Conservation (phyloP, 352 stramenopile genomes). For the Phytophthora foliorum region DNA sequence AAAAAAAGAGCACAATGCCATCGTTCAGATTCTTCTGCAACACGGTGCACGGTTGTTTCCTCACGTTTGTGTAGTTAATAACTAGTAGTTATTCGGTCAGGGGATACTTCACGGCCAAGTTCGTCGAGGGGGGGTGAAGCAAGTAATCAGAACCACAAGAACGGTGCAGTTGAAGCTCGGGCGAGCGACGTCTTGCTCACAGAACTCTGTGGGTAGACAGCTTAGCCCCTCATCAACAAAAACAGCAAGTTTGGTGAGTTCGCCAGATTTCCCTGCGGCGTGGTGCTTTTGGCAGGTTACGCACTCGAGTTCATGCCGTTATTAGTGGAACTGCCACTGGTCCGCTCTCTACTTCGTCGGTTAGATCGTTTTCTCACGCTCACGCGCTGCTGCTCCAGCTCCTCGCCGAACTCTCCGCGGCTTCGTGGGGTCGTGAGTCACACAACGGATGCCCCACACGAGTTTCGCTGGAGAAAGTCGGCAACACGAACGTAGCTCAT, state of each 20-base stretch:
- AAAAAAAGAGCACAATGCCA: neutral
- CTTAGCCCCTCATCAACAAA: neutral
- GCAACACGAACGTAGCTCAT: no score
- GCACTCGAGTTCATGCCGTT: slow-evolving; percentile 30
- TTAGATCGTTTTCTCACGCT: slow-evolving; percentile 10
- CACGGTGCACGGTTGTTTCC: slow-evolving; percentile 27
- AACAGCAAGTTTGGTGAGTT: neutral
- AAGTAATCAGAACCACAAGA: neutral
- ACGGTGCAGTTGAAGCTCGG: neutral
- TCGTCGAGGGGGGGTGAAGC: slow-evolving; percentile 19
- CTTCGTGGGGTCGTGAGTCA: slow-evolving; percentile 8
- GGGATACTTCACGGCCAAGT: slow-evolving; percentile 24
- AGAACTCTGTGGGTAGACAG: slow-evolving; percentile 21
- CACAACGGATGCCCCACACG: neutral
- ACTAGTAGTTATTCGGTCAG: slow-evolving; percentile 5
- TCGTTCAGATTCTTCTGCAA: slow-evolving; percentile 22
- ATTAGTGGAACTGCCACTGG: slow-evolving; percentile 25
- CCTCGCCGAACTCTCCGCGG: slow-evolving; percentile 21
- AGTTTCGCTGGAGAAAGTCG: neutral
- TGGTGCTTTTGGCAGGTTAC: slow-evolving; percentile 25
- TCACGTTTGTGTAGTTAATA: neutral
- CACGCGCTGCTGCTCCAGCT: slow-evolving; percentile 23
- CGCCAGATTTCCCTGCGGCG: neutral
- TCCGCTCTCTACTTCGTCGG: slow-evolving; percentile 17
- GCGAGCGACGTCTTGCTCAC: slow-evolving; percentile 16